phyloP scores from a whole-genome alignment of 2,329 filamentous ascomycete genomes.

The Ophiocordyceps australis region DNA sequence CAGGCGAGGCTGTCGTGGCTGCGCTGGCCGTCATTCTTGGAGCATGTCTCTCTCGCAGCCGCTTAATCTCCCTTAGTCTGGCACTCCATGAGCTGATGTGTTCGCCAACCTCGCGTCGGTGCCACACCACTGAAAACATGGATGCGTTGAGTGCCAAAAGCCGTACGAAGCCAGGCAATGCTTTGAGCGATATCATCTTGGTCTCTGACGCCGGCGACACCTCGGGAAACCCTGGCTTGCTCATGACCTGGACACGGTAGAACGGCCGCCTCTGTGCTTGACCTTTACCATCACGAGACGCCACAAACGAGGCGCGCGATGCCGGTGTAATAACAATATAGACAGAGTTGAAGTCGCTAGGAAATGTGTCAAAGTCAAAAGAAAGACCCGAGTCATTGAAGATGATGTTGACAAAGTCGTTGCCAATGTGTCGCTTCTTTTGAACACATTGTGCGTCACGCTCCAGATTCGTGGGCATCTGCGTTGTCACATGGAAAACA shows the following conservation, averaged over 20 bases:
- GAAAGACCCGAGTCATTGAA: constrained; percentile 91
- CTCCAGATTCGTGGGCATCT: constrained; percentile 83
- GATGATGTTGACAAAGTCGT: constrained; percentile 95
- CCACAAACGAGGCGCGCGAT: constrained; percentile 58
- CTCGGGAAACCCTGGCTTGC: constrained; percentile 74
- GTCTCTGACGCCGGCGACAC: constrained; percentile 79
- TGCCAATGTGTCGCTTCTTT: constrained; percentile 93
- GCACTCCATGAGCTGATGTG: constrained; percentile 82
- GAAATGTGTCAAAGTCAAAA: constrained; percentile 82
- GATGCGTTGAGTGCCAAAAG: constrained; percentile 84
- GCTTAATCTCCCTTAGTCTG: constrained; percentile 68
- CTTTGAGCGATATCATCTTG: constrained; percentile 73
- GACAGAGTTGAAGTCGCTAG: constrained; percentile 89
- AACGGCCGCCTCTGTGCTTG: constrained; percentile 39
- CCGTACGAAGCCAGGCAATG: constrained; percentile 70
- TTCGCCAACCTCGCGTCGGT: constrained; percentile 56
- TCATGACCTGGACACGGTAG: constrained; percentile 81
- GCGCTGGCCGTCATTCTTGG: constrained; percentile 16
- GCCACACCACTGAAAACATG: constrained; percentile 87
- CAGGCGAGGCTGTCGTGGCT: constrained; percentile 8
- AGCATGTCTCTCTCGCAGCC: constrained; percentile 52
- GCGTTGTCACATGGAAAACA: constrained; percentile 86
- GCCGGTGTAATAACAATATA: constrained; percentile 91
- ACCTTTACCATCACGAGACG: constrained; percentile 30
- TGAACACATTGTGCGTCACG: constrained; percentile 56